These are phyloP conservation scores for Populus euphratica DNA, from an alignment of 345 rosid species.

Conservation along the genomic window DNA sequence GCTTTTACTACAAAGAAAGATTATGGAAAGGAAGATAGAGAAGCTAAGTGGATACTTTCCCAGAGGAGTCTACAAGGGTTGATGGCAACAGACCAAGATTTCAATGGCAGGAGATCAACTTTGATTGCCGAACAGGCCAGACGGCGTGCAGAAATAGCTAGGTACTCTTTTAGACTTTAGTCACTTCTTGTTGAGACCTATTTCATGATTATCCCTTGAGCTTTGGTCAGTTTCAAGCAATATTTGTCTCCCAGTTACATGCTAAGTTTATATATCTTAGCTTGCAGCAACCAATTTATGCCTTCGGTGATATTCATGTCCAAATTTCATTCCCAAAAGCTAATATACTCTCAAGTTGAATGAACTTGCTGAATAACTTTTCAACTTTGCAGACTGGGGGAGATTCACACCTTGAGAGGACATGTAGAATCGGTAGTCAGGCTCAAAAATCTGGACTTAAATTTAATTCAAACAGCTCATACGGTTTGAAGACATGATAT, in stretches of 20 bases:
- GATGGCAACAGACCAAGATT: constrained; percentile 49
- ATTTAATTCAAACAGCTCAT: constrained; percentile 55
- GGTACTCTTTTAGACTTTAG: constrained; percentile 35
- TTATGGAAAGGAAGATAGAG: constrained; percentile 75
- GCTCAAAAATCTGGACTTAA: constrained; percentile 74
- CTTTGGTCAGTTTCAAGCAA: neutral
- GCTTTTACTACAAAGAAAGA: constrained; percentile 81
- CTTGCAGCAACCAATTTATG: too few relatives aligned
- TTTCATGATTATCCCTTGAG: neutral
- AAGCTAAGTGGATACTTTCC: constrained; percentile 59
- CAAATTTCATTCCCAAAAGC: too few relatives aligned
- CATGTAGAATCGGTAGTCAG: constrained; percentile 79
- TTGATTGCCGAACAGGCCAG: constrained; percentile 84
- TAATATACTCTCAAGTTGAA: too few relatives aligned
- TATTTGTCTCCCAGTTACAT: too few relatives aligned
- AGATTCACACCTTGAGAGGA: constrained; percentile 71
- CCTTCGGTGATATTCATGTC: too few relatives aligned
- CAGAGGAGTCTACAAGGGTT: constrained; percentile 79
- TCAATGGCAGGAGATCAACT: constrained; percentile 52
- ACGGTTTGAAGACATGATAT: constrained; percentile 46
- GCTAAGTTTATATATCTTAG: too few relatives aligned
- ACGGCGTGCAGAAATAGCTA: constrained; percentile 90
- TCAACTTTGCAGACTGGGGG: constrained; percentile 59
- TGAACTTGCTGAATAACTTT: neutral
- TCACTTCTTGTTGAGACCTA: neutral